These are phyloP conservation scores for Cercospora sp. DNA, from an alignment of 2,329 filamentous ascomycete species.

Conservation along the genomic window DNA sequence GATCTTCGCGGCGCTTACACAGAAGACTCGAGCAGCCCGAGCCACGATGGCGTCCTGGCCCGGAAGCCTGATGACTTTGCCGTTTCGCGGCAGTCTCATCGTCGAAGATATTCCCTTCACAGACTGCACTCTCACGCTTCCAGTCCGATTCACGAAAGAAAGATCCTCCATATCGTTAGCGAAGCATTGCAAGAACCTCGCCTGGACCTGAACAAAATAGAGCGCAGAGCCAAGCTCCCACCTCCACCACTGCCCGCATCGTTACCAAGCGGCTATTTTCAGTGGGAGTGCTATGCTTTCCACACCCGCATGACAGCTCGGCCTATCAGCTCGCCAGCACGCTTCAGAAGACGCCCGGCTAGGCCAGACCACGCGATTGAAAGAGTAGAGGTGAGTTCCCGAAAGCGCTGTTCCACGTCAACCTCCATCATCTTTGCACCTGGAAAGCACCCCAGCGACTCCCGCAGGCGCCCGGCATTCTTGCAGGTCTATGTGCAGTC, in stretches of 20 bases:
- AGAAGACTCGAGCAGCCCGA: not conserved
- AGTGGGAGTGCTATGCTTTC: conserved; percentile 15
- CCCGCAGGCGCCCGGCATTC: conserved; percentile 24
- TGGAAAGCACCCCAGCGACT: conserved; percentile 14
- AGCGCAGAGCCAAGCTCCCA: conserved; percentile 3
- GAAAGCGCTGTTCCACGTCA: conserved; percentile 10
- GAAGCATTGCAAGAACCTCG: not conserved
- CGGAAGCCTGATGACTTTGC: conserved; percentile 17
- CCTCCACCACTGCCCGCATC: conserved; percentile 1
- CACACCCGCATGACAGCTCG: conserved; percentile 18
- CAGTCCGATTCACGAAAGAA: not conserved
- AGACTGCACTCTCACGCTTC: not conserved
- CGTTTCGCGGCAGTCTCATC: not conserved
- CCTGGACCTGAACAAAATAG: not conserved
- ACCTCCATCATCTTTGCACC: conserved; percentile 8
- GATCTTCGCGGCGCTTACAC: conserved; percentile 20
- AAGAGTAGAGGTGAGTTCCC: conserved; percentile 25
- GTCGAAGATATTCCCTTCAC: not conserved
- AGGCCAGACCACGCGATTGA: conserved; percentile 16
- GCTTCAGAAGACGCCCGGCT: conserved; percentile 4
- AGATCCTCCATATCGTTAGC: not conserved
- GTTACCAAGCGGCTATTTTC: conserved; percentile 25
- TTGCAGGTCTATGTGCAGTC: conserved; percentile 11
- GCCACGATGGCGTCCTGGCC: conserved; percentile 7
- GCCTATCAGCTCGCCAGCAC: conserved; percentile 25